Evolutionary conservation across 106 monocot species (phyloP), one percentile per base, ranked within the genome.

Genomic region (Posidonia australis): DNA sequence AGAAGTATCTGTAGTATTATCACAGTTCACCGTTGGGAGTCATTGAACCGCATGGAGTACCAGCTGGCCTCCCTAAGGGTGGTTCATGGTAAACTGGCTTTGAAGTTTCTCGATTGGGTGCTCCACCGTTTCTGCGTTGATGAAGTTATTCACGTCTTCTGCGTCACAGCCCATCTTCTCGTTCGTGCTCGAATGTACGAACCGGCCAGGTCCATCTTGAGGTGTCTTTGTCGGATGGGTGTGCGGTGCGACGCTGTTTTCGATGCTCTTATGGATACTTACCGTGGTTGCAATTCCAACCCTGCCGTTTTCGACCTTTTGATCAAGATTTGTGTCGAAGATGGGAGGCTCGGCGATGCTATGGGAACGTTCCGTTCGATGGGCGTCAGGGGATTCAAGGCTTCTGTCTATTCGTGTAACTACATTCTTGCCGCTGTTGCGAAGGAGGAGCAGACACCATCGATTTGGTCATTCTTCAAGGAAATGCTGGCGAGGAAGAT

Each of bases 391-490:
- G 77, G 81, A 54, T 79, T 77, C 58, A 68, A 58, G 36, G 68
- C 78, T 58, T 88, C 88, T 32, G 18, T 49, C 19, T 70, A 53
- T 63, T 68, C 77, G 32, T 84, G 84, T 51, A 88, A 88, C 74
- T 31, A 36, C 26, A 84, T 88, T 31, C 77, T 88, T 58, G 31
- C 68, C 16, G 59, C 63, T 44, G 61, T 88, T 59, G 74, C 69
- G 24, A 77, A 47, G 54, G 57, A 67, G 48, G 51, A 51, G 62
- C 26, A 51, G 25, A 64, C 64, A 27, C 20, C 41, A 25, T 81
- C 65, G 14, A 74, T 77, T 61, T 77, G 78, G 77, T 30, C 75
- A 44, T 92, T 84, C 48, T 89, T 82, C 53, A 82, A 69, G 72
- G 79, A 79, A 67, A 82, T 78, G 57, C 21, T 82, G 29, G 26